Percentiles rank a stretch among this genome's conserved stretches.
Conservation (phyloP, 257 asterid genomes). For the Voacanga thouarsii region DNA sequence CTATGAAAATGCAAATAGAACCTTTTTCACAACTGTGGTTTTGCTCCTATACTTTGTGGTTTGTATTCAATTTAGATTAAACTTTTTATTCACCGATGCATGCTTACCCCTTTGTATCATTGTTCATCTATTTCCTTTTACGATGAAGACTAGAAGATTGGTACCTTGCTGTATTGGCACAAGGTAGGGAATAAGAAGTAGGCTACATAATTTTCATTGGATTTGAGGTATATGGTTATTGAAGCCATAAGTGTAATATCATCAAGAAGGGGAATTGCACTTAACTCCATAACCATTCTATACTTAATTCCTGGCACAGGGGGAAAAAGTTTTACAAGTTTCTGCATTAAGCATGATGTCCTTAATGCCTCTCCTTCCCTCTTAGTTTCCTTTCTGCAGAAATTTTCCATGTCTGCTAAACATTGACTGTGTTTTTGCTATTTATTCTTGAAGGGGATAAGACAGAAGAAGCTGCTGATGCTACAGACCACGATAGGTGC, state of each 20-base stretch:
- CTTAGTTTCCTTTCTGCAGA: not conserved
- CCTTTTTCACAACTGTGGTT: not conserved
- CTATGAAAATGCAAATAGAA: not conserved
- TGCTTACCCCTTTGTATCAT: not conserved
- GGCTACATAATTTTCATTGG: not conserved
- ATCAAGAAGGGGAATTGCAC: not conserved
- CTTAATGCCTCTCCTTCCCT: not conserved
- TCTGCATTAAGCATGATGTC: slow-evolving; percentile 2
- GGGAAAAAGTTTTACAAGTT: not conserved
- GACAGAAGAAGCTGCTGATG: slow-evolving; percentile 36
- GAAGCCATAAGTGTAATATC: not conserved
- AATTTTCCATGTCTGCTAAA: slow-evolving; percentile 2
- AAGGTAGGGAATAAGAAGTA: not conserved
- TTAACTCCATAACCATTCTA: not conserved
- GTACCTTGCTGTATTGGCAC: not conserved
- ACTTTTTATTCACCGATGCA: not conserved
- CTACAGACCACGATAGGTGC: slow-evolving; percentile 37
- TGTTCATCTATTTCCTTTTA: not conserved
- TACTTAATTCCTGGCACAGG: not conserved
- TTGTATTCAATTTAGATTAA: not conserved
- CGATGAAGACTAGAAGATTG: not conserved
- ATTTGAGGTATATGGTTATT: too few species aligned
- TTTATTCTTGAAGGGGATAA: slow-evolving; percentile 41
- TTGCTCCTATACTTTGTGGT: not conserved
- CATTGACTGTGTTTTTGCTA: slow-evolving; percentile 11